Base-by-base conservation (phyloP, 306 rosid species). In the Alnus rubra region DNA sequence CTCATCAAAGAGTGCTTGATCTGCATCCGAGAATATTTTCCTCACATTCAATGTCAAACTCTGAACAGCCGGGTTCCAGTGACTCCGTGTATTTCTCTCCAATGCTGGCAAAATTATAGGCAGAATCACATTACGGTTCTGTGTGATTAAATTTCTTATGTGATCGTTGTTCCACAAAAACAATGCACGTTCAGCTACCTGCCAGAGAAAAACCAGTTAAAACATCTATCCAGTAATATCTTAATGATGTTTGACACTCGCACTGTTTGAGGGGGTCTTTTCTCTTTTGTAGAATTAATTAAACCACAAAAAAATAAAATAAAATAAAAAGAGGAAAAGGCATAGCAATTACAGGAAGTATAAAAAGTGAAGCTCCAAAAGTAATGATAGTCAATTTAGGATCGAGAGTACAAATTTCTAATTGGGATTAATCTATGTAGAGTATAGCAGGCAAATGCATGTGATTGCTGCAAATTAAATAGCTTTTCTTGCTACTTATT, bases 171-270 rank as follows among this genome's bases (percentile, higher is more conserved):
- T 90, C 94, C 89, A 88, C 86, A 90, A 76, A 79, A 87, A 88
- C 73, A 90, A 84, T 39, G 94, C 86, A 42, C 94, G 92, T 68
- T 90, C 94, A 12, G 94, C 92, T n/a, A 90, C 94, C 94, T 90
- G 88, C 79, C 78, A 77, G 50, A 23, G 47, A 69, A 79, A 78
- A 78, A 81, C 80, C 45, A 78, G 83, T 76, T 69, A 45, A 47
- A 77, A 82, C 72, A 52, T 9, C 10, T 30, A 19, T 51, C 53
- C 62, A 19, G 59, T 47, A 42, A 42, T 76, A 74, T 77, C 37
- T 45, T 19, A 53, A 23, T 52, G 53, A 35, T 18, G 60, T 39
- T 58, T 77, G 31, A 68, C 69, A 30, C 39, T 39, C 64, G 73
- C 28, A 82, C 19, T 49, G 48, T 53, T 50, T 83, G 30, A 65